These are phyloP conservation scores for Xylogone sp. DNA, from an alignment of 2,329 filamentous ascomycete species.

Conservation along the genomic window DNA sequence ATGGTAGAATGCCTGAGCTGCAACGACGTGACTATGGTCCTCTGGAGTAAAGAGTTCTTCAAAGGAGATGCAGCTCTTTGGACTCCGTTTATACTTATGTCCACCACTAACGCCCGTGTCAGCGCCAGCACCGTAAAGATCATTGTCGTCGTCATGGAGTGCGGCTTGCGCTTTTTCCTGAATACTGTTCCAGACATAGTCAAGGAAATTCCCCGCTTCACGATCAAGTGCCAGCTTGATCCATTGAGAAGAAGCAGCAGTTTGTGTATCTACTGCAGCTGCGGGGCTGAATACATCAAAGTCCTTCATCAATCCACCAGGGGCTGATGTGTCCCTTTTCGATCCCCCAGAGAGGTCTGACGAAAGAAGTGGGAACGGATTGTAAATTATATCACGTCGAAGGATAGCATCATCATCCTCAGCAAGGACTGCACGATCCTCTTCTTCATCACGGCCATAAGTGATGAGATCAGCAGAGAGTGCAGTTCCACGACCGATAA, in stretches of 20 bases:
- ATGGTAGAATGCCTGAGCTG: constrained; percentile 74
- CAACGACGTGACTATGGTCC: constrained; percentile 51
- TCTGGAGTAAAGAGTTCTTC: constrained; percentile 61
- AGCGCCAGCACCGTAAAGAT: constrained; percentile 6
- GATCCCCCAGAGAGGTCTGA: background rate
- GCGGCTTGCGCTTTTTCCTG: constrained; percentile 24
- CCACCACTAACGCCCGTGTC: constrained; percentile 1
- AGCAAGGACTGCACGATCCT: constrained; percentile 1
- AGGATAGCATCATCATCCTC: constrained; percentile 9
- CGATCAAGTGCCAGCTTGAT: constrained; percentile 48
- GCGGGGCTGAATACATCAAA: constrained; percentile 40
- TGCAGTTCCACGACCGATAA: constrained; percentile 44
- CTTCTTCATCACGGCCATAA: constrained; percentile 20
- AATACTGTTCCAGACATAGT: constrained; percentile 50
- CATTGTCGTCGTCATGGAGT: constrained; percentile 12
- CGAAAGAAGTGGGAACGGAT: background rate
- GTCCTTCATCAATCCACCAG: constrained; percentile 25
- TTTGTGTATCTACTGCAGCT: constrained; percentile 43
- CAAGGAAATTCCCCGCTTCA: constrained; percentile 60
- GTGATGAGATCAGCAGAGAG: constrained; percentile 21
- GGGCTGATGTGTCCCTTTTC: background rate
- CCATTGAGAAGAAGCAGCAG: constrained; percentile 42
- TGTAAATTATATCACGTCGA: constrained; percentile 23
- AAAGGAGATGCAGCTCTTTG: constrained; percentile 55
- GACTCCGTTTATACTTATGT: background rate